Evolutionary conservation across 2,329 filamentous ascomycete genomes (phyloP).

Genomic region (Zasmidium angulare): DNA sequence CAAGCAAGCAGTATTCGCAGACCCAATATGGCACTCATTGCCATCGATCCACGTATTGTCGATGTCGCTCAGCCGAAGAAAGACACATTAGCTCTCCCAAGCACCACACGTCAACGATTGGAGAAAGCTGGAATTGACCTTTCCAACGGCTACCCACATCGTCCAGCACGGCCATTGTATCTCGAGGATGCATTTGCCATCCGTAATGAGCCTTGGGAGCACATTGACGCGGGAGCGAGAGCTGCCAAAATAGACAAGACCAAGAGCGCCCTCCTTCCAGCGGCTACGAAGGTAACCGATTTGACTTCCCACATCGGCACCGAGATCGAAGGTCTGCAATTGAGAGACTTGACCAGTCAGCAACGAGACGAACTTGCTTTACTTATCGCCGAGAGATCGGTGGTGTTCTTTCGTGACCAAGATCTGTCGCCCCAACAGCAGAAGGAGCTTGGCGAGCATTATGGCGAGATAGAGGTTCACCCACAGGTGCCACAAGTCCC

Average conservation of each 20-base stretch:
- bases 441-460: constrained; percentile 62
- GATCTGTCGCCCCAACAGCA: constrained; percentile 62
- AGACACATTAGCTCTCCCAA: constrained; percentile 63
- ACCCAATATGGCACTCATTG: constrained; percentile 16
- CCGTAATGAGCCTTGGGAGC: constrained; percentile 42
- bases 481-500: constrained; percentile 72
- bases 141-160: constrained; percentile 69
- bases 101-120: constrained; percentile 56
- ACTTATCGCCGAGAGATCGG: constrained; percentile 62
- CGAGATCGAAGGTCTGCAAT: constrained; percentile 63
- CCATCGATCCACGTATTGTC: constrained; percentile 46
- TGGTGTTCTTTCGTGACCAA: constrained; percentile 67
- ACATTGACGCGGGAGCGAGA: not conserved
- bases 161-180: constrained; percentile 65
- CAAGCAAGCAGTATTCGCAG: no score
- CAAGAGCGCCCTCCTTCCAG: constrained; percentile 60
- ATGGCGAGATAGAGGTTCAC: constrained; percentile 67
- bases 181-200: constrained; percentile 69
- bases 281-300: constrained; percentile 63
- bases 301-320: constrained; percentile 64
- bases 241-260: constrained; percentile 44
- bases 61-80: constrained; percentile 64
- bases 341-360: constrained; percentile 60
- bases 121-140: constrained; percentile 69
- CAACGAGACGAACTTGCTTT: constrained; percentile 64